These are phyloP conservation scores for Cercospora sp. DNA, from an alignment of 2,329 filamentous ascomycete species.

Conservation along the genomic window DNA sequence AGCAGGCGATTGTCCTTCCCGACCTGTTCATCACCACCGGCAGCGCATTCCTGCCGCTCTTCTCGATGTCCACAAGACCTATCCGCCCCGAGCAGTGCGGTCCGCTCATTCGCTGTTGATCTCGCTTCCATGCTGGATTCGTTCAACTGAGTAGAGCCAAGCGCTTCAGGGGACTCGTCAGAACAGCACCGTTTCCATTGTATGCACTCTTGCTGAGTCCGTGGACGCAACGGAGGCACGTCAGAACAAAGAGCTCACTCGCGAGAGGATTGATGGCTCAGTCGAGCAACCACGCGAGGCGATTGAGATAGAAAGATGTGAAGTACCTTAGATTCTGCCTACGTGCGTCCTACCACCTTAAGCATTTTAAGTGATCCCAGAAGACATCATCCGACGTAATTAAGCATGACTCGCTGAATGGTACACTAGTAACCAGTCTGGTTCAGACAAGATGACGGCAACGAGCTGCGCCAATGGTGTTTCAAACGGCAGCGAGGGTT, in stretches of 20 bases:
- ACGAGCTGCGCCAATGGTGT: background rate
- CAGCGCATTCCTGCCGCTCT: background rate
- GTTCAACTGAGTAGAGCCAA: background rate
- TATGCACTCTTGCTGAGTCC: background rate
- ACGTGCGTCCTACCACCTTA: background rate
- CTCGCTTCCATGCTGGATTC: background rate
- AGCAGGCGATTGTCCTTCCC: background rate
- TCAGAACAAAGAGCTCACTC: background rate
- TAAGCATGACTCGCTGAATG: background rate
- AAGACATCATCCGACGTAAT: background rate
- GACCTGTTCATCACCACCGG: background rate
- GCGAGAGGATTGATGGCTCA: background rate
- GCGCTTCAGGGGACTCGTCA: background rate
- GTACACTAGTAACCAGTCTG: background rate
- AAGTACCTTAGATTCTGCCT: background rate
- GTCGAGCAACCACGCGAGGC: background rate
- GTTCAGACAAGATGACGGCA: background rate
- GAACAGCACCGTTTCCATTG: background rate
- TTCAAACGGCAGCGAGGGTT: background rate
- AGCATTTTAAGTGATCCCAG: background rate
- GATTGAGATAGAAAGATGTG: background rate
- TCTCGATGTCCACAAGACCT: background rate
- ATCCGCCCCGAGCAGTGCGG: background rate
- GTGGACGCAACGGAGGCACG: background rate
- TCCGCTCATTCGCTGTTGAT: background rate